Percentiles rank a stretch among this genome's conserved stretches.
phyloP scores from a whole-genome alignment of 805 yeast species.

The Hanseniaspora meyeri region DNA sequence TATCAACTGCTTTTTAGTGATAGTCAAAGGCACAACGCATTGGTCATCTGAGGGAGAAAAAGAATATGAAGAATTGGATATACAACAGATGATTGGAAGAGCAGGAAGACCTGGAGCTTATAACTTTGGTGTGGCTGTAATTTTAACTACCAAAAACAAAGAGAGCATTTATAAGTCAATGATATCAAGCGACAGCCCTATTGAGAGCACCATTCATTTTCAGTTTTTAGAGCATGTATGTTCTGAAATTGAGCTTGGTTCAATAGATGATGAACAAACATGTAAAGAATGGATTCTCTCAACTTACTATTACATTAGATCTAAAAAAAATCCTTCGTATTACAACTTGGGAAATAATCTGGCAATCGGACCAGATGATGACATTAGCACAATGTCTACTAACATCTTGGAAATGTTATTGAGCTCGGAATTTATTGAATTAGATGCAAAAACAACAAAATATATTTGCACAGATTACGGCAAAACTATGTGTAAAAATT shows the following conservation, averaged over 20 bases:
- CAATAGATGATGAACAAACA: constrained; percentile 28
- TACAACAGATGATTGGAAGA: constrained; percentile 53
- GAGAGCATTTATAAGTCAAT: constrained; percentile 32
- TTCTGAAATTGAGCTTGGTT: constrained; percentile 34
- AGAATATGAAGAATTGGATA: constrained; percentile 45
- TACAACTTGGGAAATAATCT: constrained; percentile 28
- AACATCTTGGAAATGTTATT: constrained; percentile 26
- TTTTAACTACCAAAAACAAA: constrained; percentile 33
- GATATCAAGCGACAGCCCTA: constrained; percentile 31
- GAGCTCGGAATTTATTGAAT: constrained; percentile 25
- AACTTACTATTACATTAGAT: constrained; percentile 40
- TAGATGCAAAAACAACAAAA: constrained; percentile 8
- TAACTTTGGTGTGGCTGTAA: constrained; percentile 35
- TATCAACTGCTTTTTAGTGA: constrained; percentile 47
- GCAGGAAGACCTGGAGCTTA: constrained; percentile 55
- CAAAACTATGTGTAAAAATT: constrained; percentile 38
- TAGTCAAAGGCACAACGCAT: constrained; percentile 50
- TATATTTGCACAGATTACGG: constrained; percentile 34
- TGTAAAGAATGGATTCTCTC: constrained; percentile 37
- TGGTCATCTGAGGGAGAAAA: constrained; percentile 40
- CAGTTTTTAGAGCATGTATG: constrained; percentile 32
- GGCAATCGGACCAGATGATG: constrained; percentile 19
- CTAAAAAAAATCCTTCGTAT: constrained; percentile 29
- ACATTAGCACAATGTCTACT: constrained; percentile 28
- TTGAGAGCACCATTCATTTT: constrained; percentile 38